A percentile compares a stretch with the other conserved stretches of the same genome.
phyloP scores from a whole-genome alignment of 2,329 filamentous ascomycete genomes.

The Fusarium keratoplasticum region DNA sequence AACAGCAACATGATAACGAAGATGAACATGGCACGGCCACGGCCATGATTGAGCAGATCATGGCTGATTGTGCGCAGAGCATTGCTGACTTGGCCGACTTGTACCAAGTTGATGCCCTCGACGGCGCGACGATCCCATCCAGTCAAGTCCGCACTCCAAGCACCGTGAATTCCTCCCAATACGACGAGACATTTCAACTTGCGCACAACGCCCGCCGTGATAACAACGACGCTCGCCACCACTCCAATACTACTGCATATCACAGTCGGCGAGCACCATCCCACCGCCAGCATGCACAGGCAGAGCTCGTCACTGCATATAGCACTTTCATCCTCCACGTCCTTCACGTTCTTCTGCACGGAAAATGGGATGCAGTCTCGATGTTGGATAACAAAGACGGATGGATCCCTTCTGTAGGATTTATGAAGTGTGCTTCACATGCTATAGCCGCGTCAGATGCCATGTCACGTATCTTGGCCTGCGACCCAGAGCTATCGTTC shows the following conservation, averaged over 20 bases:
- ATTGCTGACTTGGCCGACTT: constrained; percentile 35
- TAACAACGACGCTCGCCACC: neutral
- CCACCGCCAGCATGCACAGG: constrained; percentile 30
- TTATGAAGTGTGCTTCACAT: constrained; percentile 59
- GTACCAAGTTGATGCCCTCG: neutral
- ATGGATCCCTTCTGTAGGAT: constrained; percentile 60
- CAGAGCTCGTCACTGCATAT: constrained; percentile 58
- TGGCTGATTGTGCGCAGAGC: constrained; percentile 54
- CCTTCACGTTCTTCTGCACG: constrained; percentile 59
- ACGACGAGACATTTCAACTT: neutral
- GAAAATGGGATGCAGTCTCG: constrained; percentile 62
- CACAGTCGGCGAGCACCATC: neutral
- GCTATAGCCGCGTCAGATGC: constrained; percentile 60
- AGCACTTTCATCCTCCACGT: constrained; percentile 61
- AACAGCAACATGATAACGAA: neutral
- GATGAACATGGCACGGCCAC: neutral
- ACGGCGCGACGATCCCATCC: neutral
- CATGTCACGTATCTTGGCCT: constrained; percentile 57
- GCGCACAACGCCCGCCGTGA: neutral
- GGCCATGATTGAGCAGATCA: constrained; percentile 50
- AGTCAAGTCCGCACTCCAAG: neutral
- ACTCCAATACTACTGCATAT: no score
- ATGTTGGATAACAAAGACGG: constrained; percentile 62
- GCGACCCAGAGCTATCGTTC: constrained; percentile 63
- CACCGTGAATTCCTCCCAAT: neutral